Evolutionary conservation across 2,329 filamentous ascomycete species (phyloP), one percentile per base, ranked within the genome.

Genomic region (Dryadomyces quercus-mongolicae): DNA sequence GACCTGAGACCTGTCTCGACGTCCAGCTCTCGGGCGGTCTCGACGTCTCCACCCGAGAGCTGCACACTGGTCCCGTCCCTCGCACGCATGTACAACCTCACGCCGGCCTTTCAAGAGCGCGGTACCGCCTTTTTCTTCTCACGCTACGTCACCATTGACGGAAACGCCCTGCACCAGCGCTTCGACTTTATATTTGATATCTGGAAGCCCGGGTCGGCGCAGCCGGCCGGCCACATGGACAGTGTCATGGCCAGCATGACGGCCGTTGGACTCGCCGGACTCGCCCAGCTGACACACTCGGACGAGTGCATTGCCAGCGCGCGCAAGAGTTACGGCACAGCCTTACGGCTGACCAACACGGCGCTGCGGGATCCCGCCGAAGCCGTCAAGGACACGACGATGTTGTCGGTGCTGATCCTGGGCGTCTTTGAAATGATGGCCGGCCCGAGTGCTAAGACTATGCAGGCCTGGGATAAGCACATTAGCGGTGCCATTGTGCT

Each of bases 351-450:
- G 49, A 77, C 72, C 8, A 78, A 78, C 52, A 62, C 66, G 18
- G 75, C 76, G 2, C 67, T 81, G n/a, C 64, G 67, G 48, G 64
- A 74, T 52, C 70, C 75, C 0, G 60, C 57, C 15, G 68, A 74
- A 54, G 70, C 67, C 10, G 62, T 70, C 60, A 74, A 72, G 59
- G 74, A 74, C 58, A 74, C 69, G 45, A 80, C 77, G 0, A 73
- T 81, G 70, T 71, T 74, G 36, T 71, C 68, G 0, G 72, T 80
- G 16, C 68, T 80, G 49, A 73, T 81, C 48, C 68, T 81, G 6
- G 72, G 75, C 46, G 73, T 77, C 5, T 81, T 75, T 58, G 77
- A 80, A 62, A 75, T 74, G 59, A 68, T 80, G 56, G 72, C 74
- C 12, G 75, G 75, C 16, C 68, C 66, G 20, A 71, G 68, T 7